Evolutionary conservation across 371 early-diverging fungal species (phyloP), one percentile per base, ranked within the genome.

Genomic region (Mortierella sp.): DNA sequence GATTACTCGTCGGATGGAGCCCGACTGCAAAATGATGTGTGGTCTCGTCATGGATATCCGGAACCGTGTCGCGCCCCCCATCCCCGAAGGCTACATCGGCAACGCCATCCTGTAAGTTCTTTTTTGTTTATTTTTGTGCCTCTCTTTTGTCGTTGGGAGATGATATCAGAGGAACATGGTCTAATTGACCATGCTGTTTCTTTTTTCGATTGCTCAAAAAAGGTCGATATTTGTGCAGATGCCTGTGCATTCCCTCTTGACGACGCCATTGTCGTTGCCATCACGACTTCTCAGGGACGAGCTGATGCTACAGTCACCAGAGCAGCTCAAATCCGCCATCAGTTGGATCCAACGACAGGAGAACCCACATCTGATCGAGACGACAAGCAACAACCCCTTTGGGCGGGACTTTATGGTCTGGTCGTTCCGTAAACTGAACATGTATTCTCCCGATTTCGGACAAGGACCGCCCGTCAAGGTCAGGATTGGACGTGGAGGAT

Each of bases 11-110:
- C 70, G 86, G 43, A 78, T 85, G 82, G 86, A 85, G 74, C 86
- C 86, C 0, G 86, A 85, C 41, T 85, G 86, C 68, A 85, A 85
- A 54, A 44, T 85, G 80, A 82, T 82, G 82, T 85, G 86, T 75
- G 82, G 86, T 1, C 71, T 85, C 2, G 77, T 85, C 35, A 85
- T 85, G 86, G 82, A 85, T 77, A 79, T 85, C 48, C 79, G 86
- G 63, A 72, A 77, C 12, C 72, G 86, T 27, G 29, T 82, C 6
- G 43, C 55, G 10, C 86, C 86, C 11, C 63, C 48, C 14, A 70
- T 85, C 35, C 77, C 86, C 7, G 75, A 79, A 32, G 82, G 86
- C 3, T 85, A 71, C 46, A 82, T 85, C 32, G 86, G 86, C 74
- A 85, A 85, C 68, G 86, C 86, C 21, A 81, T 82, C 58, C 24